Conservation (phyloP, 2,329 filamentous ascomycete genomes). For the Metarhizium sp. region DNA sequence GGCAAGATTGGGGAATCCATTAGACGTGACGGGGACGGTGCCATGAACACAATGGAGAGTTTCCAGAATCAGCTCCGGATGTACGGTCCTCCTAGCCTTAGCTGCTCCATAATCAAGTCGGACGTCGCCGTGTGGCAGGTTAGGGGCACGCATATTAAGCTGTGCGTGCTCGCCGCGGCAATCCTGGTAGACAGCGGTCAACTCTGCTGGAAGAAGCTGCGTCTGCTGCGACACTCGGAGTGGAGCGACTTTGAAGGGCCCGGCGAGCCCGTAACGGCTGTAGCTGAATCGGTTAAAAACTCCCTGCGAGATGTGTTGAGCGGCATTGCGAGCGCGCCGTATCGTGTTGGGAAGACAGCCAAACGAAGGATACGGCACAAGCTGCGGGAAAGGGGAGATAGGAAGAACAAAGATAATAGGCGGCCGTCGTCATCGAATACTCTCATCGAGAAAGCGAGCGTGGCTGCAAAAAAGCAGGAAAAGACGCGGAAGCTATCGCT, state of each 20-base stretch:
- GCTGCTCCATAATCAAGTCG: constrained; percentile 56
- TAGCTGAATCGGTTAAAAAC: constrained; percentile 50
- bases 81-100: constrained; percentile 41
- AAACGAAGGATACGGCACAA: constrained; percentile 30
- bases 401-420: no score
- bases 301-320: constrained; percentile 48
- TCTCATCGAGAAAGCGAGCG: no score
- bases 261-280: constrained; percentile 61
- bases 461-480: constrained; percentile 32
- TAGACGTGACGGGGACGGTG: constrained; percentile 55
- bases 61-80: constrained; percentile 48
- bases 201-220: constrained; percentile 53
- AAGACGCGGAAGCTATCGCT: constrained; percentile 17
- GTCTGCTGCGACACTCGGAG: constrained; percentile 56
- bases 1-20: constrained; percentile 51
- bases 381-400: no score
- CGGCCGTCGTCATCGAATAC: no score
- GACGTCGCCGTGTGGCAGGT: constrained; percentile 57
- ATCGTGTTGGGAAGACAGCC: constrained; percentile 48
- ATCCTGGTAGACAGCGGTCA: constrained; percentile 51
- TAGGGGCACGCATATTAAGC: constrained; percentile 48
- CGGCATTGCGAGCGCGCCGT: constrained; percentile 55
- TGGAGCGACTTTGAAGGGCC: constrained; percentile 74
- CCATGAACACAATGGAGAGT: constrained; percentile 52
- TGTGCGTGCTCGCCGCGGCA: constrained; percentile 57